phyloP scores from a whole-genome alignment of 192 early-diverging fungal genomes.

The Paraglomus brasilianum region DNA sequence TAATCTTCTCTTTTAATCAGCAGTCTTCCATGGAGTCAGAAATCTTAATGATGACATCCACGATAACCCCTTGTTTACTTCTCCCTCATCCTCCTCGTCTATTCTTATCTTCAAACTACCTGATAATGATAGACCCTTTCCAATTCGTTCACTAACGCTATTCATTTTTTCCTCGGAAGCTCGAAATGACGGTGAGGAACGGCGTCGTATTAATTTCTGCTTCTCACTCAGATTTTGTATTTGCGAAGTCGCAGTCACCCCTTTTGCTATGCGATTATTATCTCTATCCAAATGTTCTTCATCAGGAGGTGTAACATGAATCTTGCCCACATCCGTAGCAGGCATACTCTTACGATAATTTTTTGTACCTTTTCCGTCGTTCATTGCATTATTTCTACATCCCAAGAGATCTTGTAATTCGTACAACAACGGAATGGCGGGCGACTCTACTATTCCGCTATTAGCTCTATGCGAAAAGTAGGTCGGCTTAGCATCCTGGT shows the following conservation, averaged over 20 bases:
- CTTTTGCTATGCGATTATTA: neutral
- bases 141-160: neutral
- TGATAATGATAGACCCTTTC: neutral
- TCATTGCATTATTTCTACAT: too few relatives aligned
- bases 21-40: neutral
- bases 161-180: conserved; percentile 1
- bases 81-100: neutral
- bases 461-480: neutral
- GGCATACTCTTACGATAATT: conserved; percentile 17
- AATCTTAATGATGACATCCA: conserved; percentile 7
- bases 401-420: conserved; percentile 28
- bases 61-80: neutral
- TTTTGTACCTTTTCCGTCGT: conserved; percentile 7
- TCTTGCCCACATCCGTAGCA: neutral
- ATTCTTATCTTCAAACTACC: too few relatives aligned
- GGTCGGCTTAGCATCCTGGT: neutral
- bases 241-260: neutral
- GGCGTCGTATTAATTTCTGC: conserved; percentile 4
- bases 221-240: neutral
- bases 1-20: neutral
- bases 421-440: conserved; percentile 20
- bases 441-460: neutral
- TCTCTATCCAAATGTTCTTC: neutral
- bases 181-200: conserved; percentile 23
- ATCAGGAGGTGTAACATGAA: conserved; percentile 12